These are phyloP conservation scores for Cladosporium sphaerospermum DNA, from an alignment of 2,329 filamentous ascomycete species.

Conservation along the genomic window DNA sequence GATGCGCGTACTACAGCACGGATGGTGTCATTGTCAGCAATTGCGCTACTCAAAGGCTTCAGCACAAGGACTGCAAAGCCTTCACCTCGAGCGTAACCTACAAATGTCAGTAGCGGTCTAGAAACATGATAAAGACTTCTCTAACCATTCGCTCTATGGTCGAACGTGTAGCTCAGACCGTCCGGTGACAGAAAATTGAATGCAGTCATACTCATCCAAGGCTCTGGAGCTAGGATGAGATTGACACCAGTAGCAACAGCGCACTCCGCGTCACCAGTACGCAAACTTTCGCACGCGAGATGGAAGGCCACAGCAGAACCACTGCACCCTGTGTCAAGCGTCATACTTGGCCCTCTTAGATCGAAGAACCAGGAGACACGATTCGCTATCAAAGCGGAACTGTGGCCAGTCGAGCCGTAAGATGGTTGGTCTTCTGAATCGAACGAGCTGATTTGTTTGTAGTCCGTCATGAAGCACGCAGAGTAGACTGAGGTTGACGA, in stretches of 20 bases:
- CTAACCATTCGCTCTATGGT: conserved; percentile 41
- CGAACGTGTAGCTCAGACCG: conserved; percentile 27
- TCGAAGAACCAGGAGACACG: conserved; percentile 18
- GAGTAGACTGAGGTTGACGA: conserved; percentile 19
- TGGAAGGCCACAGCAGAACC: conserved; percentile 12
- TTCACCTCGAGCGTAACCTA: conserved; percentile 43
- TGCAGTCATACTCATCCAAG: conserved; percentile 21
- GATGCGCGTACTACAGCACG: conserved; percentile 14
- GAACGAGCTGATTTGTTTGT: conserved; percentile 17
- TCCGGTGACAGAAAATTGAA: conserved; percentile 29
- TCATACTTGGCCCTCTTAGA: conserved; percentile 15
- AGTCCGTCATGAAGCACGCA: conserved; percentile 21
- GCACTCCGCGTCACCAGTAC: conserved; percentile 7
- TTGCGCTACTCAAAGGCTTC: conserved; percentile 14
- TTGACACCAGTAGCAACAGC: conserved; percentile 22
- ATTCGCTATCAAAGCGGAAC: conserved; percentile 12
- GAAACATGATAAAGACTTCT: conserved; percentile 35
- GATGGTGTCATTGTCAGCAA: conserved; percentile 15
- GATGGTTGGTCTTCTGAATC: conserved; percentile 16
- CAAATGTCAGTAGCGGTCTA: conserved; percentile 36
- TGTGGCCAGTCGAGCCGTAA: conserved; percentile 21
- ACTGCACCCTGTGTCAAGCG: conserved; percentile 16
- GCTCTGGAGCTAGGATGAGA: conserved; percentile 21
- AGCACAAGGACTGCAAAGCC: conserved; percentile 30
- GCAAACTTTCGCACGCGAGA: conserved; percentile 12